Evolutionary conservation across 2,329 filamentous ascomycete species (phyloP), one percentile per base, ranked within the genome.

Genomic region (Dactylellina haptotyla): DNA sequence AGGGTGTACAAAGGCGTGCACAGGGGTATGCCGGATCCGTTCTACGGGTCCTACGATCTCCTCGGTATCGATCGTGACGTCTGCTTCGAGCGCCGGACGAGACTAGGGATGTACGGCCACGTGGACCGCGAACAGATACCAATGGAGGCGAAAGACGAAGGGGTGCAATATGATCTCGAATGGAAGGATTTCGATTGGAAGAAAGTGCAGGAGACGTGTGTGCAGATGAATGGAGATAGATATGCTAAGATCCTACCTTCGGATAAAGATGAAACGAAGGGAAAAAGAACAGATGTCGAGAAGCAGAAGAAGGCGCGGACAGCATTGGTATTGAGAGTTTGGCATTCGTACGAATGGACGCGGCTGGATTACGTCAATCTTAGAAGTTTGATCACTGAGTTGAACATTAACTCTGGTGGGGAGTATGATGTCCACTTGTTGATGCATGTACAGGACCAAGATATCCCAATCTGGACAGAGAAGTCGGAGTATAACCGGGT

Each of bases 31-130:
- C 95, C 95, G 0, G 87, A 95, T 53, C 87, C 92, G 69, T 87
- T 91, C 1, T 86, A 94, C 78, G 95, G 95, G n/a, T 96, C 92
- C 0, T 93, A 97, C 78, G 88, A 93, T 8, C 81, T 94, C 41
- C 82, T 98, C 10, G 89, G 88, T 0, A 83, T 98, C 34, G 87
- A 90, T 16, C 87, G 96, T 76, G 90, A 96, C 78, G 87, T 97
- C 50, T 99, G 95, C 82, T 97, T 97, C 79, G 95, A 99, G 77
- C 87, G 95, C 1, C 96, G 91, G 79, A 94, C 94, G 2, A 87
- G 93, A 75, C 87, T 95, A 28, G 93, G 92, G 0, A 91, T 94
- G 0, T 99, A 99, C 77, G 50, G 83, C 84, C 2, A 84, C 87
- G 2, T 88, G 90, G 71, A 88, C 97, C 9, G 92, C 97, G 78